Base-by-base conservation (phyloP, 2,329 filamentous ascomycete species). In the Trichoderma breve region DNA sequence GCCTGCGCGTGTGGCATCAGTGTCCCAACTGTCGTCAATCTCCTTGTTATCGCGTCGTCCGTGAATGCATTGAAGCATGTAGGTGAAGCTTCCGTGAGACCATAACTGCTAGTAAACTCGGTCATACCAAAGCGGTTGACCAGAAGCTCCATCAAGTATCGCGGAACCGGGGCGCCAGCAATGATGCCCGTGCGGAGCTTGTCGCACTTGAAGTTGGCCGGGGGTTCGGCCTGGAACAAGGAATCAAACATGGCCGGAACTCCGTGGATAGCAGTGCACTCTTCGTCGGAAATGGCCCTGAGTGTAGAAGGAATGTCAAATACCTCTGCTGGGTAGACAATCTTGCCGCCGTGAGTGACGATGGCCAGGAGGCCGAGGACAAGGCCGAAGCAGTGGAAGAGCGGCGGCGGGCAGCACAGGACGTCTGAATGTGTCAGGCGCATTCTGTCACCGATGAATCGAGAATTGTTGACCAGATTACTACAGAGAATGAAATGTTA, bases 321-420 rank as follows among this genome's bases (percentile, higher is more conserved):
- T 0, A 91, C 89, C 76, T 94, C 91, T 74, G 88, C 87, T 0
- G 93, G 92, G 77, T 93, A 93, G 11, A 95, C 89, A 65, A 94
- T 90, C 80, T 91, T 92, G 51, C 88, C 89, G 61, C 93, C 92
- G 79, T 95, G 92, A 0, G 91, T 94, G 67, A 94, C 82, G 57
- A 89, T 86, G 2, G 92, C 90, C 70, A 95, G 86, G 58, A 95
- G 85, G 9, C 93, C 93, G 3, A 94, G 87, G 1, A 95, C 92
- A 8, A 95, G 87, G 1, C 93, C 93, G 78, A 95, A 95, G 83
- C 92, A 95, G 83, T 96, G 93, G 84, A 96, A 96, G 4, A 96
- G 86, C 0, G 93, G 93, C 0, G 93, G 93, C 3, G 93, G 93
- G 79, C 93, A 96, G 83, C 93, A 95, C 12, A 96, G 85, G 8